Percentiles rank a stretch among this genome's conserved stretches.
Conservation (phyloP, 2,329 filamentous ascomycete genomes). For the Talaromyces sp. region DNA sequence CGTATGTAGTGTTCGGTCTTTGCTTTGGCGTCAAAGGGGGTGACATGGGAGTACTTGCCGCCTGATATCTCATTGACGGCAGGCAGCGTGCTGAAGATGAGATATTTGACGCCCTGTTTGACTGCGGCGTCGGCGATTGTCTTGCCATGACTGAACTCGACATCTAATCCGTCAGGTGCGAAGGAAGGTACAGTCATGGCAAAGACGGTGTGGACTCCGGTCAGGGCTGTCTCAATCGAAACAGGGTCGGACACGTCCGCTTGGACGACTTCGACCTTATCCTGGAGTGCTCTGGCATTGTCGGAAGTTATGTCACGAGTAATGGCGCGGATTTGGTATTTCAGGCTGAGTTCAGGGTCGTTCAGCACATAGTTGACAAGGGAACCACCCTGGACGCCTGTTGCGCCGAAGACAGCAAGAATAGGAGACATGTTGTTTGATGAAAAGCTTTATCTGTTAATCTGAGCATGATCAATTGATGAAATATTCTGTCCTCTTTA, state of each 20-base stretch:
- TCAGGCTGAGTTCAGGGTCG: not conserved
- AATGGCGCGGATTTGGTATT: not conserved
- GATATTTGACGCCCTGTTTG: not conserved
- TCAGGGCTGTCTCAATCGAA: not conserved
- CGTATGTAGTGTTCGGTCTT: not conserved
- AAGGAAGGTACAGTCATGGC: not conserved
- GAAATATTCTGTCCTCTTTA: not conserved
- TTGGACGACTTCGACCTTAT: not conserved
- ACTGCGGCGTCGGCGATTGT: not conserved
- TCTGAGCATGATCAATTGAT: not conserved
- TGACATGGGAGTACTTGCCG: not conserved
- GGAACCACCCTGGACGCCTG: not conserved
- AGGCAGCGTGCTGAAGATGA: not conserved
- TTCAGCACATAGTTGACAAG: not conserved
- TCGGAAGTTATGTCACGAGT: not conserved
- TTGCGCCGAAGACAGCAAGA: not conserved
- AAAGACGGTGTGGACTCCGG: not conserved
- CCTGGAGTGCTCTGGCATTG: not conserved
- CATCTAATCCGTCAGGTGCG: not conserved
- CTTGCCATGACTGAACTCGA: not conserved
- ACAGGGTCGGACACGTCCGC: not conserved
- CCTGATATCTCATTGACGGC: not conserved
- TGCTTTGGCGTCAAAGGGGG: not conserved
- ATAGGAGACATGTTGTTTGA: not conserved
- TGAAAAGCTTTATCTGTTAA: not conserved